phyloP scores from a whole-genome alignment of 2,329 filamentous ascomycete genomes.

The Stachybotrys chartarum region DNA sequence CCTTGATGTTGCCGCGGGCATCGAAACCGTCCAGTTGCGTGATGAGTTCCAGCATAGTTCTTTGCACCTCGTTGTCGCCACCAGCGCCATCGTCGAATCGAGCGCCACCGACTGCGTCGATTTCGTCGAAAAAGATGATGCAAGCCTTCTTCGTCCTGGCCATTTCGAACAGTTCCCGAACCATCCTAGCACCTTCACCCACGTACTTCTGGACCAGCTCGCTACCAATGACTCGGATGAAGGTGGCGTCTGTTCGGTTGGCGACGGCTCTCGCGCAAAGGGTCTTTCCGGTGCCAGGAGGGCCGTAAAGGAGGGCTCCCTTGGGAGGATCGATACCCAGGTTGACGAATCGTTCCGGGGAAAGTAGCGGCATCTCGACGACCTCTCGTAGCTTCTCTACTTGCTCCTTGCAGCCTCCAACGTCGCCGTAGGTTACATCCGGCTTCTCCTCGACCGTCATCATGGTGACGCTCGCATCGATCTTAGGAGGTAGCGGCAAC shows the following conservation, averaged over 20 bases:
- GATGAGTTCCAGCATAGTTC: slow-evolving; percentile 97
- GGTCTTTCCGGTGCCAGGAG: slow-evolving; percentile 97
- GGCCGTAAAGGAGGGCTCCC: slow-evolving; percentile 91
- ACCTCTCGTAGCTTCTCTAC: slow-evolving; percentile 98
- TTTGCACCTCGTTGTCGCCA: slow-evolving; percentile 94
- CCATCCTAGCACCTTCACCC: slow-evolving; percentile 96
- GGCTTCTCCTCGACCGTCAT: slow-evolving; percentile 99
- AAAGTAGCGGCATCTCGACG: slow-evolving; percentile 95
- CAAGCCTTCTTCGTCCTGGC: slow-evolving; percentile 98
- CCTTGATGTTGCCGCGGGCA: slow-evolving; percentile 95
- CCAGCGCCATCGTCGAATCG: slow-evolving; percentile 95
- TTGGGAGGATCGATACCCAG: slow-evolving; percentile 99
- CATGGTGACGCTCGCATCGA: slow-evolving; percentile 98
- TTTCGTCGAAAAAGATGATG: slow-evolving; percentile 97
- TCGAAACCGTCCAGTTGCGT: slow-evolving; percentile 97
- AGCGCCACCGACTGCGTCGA: slow-evolving; percentile 91
- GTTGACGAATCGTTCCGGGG: slow-evolving; percentile 93
- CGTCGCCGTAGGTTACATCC: slow-evolving; percentile 97
- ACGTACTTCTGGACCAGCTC: slow-evolving; percentile 99
- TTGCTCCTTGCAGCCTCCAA: slow-evolving; percentile 98
- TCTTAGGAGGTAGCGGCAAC: slow-evolving; percentile 91
- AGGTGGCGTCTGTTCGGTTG: slow-evolving; percentile 96
- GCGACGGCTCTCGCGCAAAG: slow-evolving; percentile 95
- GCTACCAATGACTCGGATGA: slow-evolving; percentile 96
- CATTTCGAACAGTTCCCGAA: slow-evolving; percentile 98